Evolutionary conservation across 768 basidiomycete species (phyloP).

Genomic region (Lactarius evosmus): DNA sequence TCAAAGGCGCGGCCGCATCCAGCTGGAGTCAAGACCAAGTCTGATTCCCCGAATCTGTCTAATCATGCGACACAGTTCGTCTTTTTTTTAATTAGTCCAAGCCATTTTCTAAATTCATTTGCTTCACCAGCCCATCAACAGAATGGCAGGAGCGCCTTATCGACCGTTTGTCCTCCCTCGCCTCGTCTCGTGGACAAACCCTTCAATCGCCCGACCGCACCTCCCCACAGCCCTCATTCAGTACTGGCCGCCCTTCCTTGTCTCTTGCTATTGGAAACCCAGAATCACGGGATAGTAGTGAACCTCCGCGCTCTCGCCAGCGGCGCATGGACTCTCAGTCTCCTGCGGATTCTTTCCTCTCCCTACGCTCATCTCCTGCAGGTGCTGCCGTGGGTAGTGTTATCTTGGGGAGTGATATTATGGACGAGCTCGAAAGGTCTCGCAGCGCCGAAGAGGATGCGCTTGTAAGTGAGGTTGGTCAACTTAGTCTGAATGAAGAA

Average conservation of each 20-base stretch:
- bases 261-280: slow-evolving; percentile 17
- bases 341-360: slow-evolving; percentile 18
- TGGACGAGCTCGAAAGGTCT: slow-evolving; percentile 29
- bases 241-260: slow-evolving; percentile 13
- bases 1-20: slow-evolving; percentile 30
- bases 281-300: slow-evolving; percentile 11
- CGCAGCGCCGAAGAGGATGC: slow-evolving; percentile 40
- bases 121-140: slow-evolving; percentile 58
- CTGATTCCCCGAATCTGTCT: slow-evolving; percentile 14
- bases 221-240: slow-evolving; percentile 13
- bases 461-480: slow-evolving; percentile 71
- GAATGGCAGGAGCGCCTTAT: slow-evolving; percentile 79
- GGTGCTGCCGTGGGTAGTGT: slow-evolving; percentile 16
- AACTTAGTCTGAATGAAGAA: slow-evolving; percentile 85
- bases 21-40: slow-evolving; percentile 27
- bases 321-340: slow-evolving; percentile 17
- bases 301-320: slow-evolving; percentile 23
- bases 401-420: slow-evolving; percentile 9
- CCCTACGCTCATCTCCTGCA: slow-evolving; percentile 19
- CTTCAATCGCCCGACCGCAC: slow-evolving; percentile 27
- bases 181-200: slow-evolving; percentile 31
- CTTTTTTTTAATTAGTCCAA: not conserved
- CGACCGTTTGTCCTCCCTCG: slow-evolving; percentile 32
- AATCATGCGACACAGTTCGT: slow-evolving; percentile 61
- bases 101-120: slow-evolving; percentile 3